Base-by-base conservation (phyloP, 106 monocot species). In the Acorus gramineus region DNA sequence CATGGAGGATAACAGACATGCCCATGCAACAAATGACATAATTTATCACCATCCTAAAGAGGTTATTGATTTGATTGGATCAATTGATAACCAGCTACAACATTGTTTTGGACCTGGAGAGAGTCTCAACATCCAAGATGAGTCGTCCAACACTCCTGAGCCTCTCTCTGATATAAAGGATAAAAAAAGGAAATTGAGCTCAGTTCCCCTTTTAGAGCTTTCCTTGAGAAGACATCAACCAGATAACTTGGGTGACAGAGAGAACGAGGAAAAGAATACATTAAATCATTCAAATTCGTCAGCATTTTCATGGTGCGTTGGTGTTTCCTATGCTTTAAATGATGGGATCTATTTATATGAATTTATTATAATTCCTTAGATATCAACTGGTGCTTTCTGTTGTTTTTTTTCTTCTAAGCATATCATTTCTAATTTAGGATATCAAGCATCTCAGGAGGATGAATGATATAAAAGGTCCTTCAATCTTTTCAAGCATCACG, bases 201-300 rank as follows among this genome's bases (percentile, higher is more conserved):
- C 74, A 46, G 65, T 49, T 3, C 79, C 70, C 52, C 60, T 59
- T 28, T 69, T 86, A 50, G 78, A 86, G 50, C 76, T 86, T 11
- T 85, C 86, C 50, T 72, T 86, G 62, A 82, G 75, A 68, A 76
- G 81, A 68, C 66, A 55, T 13, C 64, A 70, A 47, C 66, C 75
- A 59, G 45, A 6, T 51, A 53, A 4, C n/a, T 10, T 9, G 59
- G 63, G 77, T 6, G 70, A 44, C 28, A 56, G 68, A 67, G 83
- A 80, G 43, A 81, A 69, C 5, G 69, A 74, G 54, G 72, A 72
- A 61, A 55, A 51, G 7, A 77, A 63, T 62, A 66, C 60, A 46
- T 60, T 83, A 44, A 78, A 84, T 63, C 90, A 91, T 73, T 86
- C 90, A 59, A 72, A 57, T 76, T 90, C 76, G 9, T 91, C 90